Evolutionary conservation across 2,329 filamentous ascomycete species (phyloP).

Genomic region (Calonectria pauciramosa): DNA sequence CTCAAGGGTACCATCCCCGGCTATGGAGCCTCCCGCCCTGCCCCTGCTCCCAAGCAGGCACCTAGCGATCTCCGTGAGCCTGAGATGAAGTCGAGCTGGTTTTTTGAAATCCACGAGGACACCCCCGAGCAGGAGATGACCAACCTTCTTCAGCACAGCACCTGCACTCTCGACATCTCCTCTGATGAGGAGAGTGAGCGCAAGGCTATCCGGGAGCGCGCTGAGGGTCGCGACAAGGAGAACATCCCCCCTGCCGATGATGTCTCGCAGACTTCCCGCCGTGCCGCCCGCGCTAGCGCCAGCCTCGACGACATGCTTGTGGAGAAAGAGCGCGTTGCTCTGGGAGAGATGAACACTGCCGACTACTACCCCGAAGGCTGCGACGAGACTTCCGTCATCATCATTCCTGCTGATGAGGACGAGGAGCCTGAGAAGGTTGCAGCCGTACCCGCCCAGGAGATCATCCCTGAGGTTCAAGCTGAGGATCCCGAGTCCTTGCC

Average conservation of each 20-base stretch:
- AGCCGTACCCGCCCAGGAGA: constrained; percentile 28
- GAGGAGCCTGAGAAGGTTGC: constrained; percentile 45
- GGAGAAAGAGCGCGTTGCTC: constrained; percentile 74
- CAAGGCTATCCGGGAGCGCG: constrained; percentile 64
- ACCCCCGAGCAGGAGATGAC: constrained; percentile 91
- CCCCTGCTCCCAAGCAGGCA: constrained; percentile 45
- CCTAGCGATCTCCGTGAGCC: constrained; percentile 54
- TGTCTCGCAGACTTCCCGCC: constrained; percentile 68
- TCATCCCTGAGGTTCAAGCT: constrained; percentile 36
- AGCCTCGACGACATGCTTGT: constrained; percentile 68
- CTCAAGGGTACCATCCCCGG: constrained; percentile 80
- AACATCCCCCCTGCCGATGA: constrained; percentile 85
- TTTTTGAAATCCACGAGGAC: constrained; percentile 96
- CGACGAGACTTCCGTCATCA: constrained; percentile 71
- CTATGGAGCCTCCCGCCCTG: constrained; percentile 61
- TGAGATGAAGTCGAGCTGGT: constrained; percentile 78
- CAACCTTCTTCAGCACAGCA: constrained; percentile 92
- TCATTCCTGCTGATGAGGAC: constrained; percentile 74
- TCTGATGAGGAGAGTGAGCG: constrained; percentile 84
- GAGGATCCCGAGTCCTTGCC: constrained; percentile 39
- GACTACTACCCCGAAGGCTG: constrained; percentile 78
- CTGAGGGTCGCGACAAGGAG: constrained; percentile 85
- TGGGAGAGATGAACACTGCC: constrained; percentile 76
- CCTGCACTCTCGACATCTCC: constrained; percentile 87
- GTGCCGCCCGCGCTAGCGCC: constrained; percentile 44